Conservation (phyloP, 495 filamentous ascomycete species). For the Lindgomyces ingoldianus region DNA sequence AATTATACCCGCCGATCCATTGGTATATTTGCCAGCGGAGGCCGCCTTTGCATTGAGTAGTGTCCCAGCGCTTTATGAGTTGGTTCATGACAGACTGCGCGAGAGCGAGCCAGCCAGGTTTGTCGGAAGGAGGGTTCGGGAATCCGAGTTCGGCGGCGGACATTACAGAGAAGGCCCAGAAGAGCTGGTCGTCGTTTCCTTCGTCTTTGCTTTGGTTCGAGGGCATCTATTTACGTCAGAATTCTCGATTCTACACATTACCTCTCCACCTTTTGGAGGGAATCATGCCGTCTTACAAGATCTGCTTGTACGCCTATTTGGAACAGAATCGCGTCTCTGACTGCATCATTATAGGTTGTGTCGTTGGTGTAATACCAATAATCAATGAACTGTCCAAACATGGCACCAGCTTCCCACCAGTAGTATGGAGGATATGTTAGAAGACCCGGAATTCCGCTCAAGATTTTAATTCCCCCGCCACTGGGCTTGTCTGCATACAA, state of each 20-base stretch:
- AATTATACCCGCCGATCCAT: constrained; percentile 75
- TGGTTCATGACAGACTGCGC: constrained; percentile 40
- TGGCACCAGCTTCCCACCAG: constrained; percentile 77
- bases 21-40: constrained; percentile 84
- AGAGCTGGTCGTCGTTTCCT: constrained; percentile 44
- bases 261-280: no score
- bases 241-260: background rate
- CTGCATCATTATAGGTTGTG: constrained; percentile 67
- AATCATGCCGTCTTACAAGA: constrained; percentile 52
- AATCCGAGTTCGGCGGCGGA: constrained; percentile 42
- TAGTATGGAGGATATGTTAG: constrained; percentile 57
- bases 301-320: constrained; percentile 68
- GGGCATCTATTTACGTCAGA: constrained; percentile 56
- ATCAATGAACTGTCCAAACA: constrained; percentile 75
- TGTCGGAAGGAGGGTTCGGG: constrained; percentile 17
- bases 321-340: constrained; percentile 65
- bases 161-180: constrained; percentile 43
- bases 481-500: constrained; percentile 58
- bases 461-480: constrained; percentile 42
- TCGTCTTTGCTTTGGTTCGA: constrained; percentile 64
- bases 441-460: constrained; percentile 65
- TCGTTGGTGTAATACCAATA: constrained; percentile 86
- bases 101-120: constrained; percentile 38
- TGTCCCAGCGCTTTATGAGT: constrained; percentile 64
- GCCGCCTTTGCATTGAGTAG: constrained; percentile 65